Conservation (phyloP, 805 yeast species). For the Priceomyces medius region DNA sequence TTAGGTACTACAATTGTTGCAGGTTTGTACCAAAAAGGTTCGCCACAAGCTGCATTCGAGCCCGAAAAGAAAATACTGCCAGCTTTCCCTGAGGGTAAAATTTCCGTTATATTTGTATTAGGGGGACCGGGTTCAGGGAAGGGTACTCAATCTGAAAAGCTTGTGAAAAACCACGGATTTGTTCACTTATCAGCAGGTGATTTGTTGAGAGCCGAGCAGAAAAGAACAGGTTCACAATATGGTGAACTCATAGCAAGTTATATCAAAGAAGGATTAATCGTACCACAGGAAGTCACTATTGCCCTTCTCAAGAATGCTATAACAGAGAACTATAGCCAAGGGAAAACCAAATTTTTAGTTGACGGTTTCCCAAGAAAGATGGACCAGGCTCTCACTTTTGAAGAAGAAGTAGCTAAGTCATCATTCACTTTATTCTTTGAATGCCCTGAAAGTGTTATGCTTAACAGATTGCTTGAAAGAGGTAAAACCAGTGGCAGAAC, state of each 20-base stretch:
- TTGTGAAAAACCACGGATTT: conserved; percentile 78
- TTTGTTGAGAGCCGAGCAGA: conserved; percentile 87
- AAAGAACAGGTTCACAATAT: conserved; percentile 73
- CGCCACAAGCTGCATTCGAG: conserved; percentile 48
- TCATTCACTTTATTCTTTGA: conserved; percentile 73
- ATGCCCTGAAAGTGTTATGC: conserved; percentile 82
- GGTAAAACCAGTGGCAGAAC: conserved; percentile 93
- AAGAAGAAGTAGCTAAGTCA: conserved; percentile 69
- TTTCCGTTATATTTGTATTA: conserved; percentile 81
- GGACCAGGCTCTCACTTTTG: conserved; percentile 97
- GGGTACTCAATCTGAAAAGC: conserved; percentile 90
- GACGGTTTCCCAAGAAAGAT: conserved; percentile 98
- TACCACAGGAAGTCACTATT: conserved; percentile 90
- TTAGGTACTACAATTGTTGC: conserved; percentile 48
- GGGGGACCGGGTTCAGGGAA: conserved; percentile 99
- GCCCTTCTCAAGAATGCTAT: conserved; percentile 82
- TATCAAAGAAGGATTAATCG: conserved; percentile 86
- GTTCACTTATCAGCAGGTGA: conserved; percentile 97
- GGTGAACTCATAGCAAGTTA: conserved; percentile 83
- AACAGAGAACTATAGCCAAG: conserved; percentile 46
- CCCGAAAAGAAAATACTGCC: conserved; percentile 29
- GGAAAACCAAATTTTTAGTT: conserved; percentile 67
- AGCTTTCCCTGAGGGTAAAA: conserved; percentile 62
- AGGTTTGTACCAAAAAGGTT: conserved; percentile 39
- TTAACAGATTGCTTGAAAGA: conserved; percentile 78